Evolutionary conservation across 2,329 filamentous ascomycete species (phyloP).

Genomic region (Aspergillus amoenus): DNA sequence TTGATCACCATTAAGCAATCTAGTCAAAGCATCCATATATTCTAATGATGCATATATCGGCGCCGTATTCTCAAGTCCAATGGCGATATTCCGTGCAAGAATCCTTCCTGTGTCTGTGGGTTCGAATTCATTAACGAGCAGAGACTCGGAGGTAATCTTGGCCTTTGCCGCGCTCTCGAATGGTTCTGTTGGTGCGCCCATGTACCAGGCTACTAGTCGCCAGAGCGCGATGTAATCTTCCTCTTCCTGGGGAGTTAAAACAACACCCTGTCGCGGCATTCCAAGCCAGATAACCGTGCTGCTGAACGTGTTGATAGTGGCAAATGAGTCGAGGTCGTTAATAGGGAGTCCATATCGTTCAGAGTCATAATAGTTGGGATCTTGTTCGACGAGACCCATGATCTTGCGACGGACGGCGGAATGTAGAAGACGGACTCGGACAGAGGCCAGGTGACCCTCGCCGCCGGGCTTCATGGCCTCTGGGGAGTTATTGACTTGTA

Average conservation of each 20-base stretch:
- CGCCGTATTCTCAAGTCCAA: conserved; percentile 61
- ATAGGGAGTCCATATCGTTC: conserved; percentile 63
- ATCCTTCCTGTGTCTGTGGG: conserved; percentile 62
- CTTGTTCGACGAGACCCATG: conserved; percentile 54
- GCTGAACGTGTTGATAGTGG: conserved; percentile 69
- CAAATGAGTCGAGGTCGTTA: conserved; percentile 72
- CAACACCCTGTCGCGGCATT: conserved; percentile 71
- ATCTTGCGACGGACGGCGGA: conserved; percentile 66
- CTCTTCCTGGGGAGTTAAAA: conserved; percentile 59
- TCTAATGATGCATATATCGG: conserved; percentile 64
- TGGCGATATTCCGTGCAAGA: conserved; percentile 73
- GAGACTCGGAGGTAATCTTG: conserved; percentile 63
- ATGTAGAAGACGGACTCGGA: conserved; percentile 68
- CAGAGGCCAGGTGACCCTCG: conserved; percentile 61
- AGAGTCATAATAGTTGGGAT: conserved; percentile 63
- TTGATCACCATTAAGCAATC: conserved; percentile 68
- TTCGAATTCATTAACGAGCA: conserved; percentile 64
- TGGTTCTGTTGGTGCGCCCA: conserved; percentile 65
- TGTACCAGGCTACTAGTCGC: conserved; percentile 69
- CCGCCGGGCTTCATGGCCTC: conserved; percentile 67
- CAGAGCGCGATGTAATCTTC: conserved; percentile 71
- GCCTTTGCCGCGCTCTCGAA: conserved; percentile 59
- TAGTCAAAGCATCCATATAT: conserved; percentile 65
- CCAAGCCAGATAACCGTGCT: conserved; percentile 65
- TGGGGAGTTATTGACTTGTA: conserved; percentile 66